These are phyloP conservation scores for Aspergillus pseudoviridinutans DNA, from an alignment of 2,329 filamentous ascomycete species.

Conservation along the genomic window DNA sequence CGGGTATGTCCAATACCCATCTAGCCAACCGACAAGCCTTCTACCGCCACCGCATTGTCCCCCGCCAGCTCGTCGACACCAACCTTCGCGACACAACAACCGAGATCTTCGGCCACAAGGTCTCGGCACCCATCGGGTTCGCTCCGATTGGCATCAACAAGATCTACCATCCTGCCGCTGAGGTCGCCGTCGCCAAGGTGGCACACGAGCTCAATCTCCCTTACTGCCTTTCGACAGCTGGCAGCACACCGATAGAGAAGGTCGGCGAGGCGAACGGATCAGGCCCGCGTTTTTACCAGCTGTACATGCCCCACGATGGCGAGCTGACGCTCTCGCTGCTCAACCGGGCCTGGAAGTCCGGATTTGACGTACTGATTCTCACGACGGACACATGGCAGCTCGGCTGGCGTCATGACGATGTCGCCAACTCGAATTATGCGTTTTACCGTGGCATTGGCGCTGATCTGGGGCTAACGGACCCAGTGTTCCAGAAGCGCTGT, in stretches of 20 bases:
- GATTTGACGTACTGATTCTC: slow-evolving; percentile 57
- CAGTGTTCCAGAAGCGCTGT: slow-evolving; percentile 55
- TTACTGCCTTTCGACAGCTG: slow-evolving; percentile 58
- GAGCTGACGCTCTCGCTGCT: slow-evolving; percentile 55
- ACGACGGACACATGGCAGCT: slow-evolving; percentile 64
- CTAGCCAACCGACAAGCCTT: slow-evolving; percentile 61
- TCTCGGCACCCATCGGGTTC: slow-evolving; percentile 60
- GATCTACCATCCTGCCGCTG: slow-evolving; percentile 58
- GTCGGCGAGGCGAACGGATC: slow-evolving; percentile 54
- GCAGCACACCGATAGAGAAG: slow-evolving; percentile 54
- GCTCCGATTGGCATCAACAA: slow-evolving; percentile 63
- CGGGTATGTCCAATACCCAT: slow-evolving; percentile 41
- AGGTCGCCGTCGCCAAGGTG: slow-evolving; percentile 57
- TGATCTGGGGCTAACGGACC: slow-evolving; percentile 56
- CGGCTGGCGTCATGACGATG: slow-evolving; percentile 58
- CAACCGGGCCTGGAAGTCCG: slow-evolving; percentile 50
- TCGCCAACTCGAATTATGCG: slow-evolving; percentile 55
- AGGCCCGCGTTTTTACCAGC: slow-evolving; percentile 56
- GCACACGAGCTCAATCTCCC: slow-evolving; percentile 57
- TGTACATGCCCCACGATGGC: slow-evolving; percentile 63
- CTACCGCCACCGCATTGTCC: slow-evolving; percentile 60
- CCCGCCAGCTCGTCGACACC: slow-evolving; percentile 59
- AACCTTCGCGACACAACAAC: slow-evolving; percentile 55
- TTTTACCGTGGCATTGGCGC: slow-evolving; percentile 59
- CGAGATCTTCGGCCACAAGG: slow-evolving; percentile 57